Conservation (phyloP, 192 early-diverging fungal species). For the Chytriomyces sp. region DNA sequence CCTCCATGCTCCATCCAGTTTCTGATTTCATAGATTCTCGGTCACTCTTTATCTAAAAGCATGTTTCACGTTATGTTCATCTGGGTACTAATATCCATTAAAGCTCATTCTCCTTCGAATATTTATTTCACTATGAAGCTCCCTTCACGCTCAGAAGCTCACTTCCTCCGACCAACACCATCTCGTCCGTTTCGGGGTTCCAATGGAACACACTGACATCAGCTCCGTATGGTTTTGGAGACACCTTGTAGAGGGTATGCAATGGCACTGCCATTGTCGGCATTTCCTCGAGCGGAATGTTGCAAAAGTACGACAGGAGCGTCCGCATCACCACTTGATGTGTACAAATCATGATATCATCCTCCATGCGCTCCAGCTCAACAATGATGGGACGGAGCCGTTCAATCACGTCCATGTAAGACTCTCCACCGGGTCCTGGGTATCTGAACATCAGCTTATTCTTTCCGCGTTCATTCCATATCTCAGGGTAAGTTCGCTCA, state of each 20-base stretch:
- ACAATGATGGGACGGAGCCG: slow-evolving; percentile 90
- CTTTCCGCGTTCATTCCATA: slow-evolving; percentile 73
- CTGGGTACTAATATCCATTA: too few relatives aligned
- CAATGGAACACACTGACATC: slow-evolving; percentile 44
- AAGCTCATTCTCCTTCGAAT: too few relatives aligned
- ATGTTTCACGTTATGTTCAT: too few relatives aligned
- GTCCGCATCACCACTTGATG: slow-evolving; percentile 91
- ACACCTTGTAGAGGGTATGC: slow-evolving; percentile 76
- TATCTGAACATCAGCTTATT: slow-evolving; percentile 97
- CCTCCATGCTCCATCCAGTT: too few relatives aligned
- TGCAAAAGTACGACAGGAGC: slow-evolving; percentile 86
- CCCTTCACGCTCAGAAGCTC: slow-evolving; percentile 5
- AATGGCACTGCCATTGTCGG: slow-evolving; percentile 79
- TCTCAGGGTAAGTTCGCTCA: slow-evolving; percentile 73
- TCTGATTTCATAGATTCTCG: too few relatives aligned
- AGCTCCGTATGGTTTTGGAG: slow-evolving; percentile 84
- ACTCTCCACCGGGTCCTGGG: slow-evolving; percentile 95
- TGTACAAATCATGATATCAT: slow-evolving; percentile 78
- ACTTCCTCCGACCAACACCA: slow-evolving; percentile 26
- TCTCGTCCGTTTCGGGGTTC: slow-evolving; percentile 32
- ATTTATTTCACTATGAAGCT: neutral
- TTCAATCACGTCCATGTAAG: slow-evolving; percentile 91
- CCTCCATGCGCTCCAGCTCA: slow-evolving; percentile 92
- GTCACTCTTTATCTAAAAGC: too few relatives aligned
- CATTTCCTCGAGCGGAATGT: slow-evolving; percentile 77